Conservation (phyloP, 2,329 filamentous ascomycete species). For the Alternaria brassicicola region DNA sequence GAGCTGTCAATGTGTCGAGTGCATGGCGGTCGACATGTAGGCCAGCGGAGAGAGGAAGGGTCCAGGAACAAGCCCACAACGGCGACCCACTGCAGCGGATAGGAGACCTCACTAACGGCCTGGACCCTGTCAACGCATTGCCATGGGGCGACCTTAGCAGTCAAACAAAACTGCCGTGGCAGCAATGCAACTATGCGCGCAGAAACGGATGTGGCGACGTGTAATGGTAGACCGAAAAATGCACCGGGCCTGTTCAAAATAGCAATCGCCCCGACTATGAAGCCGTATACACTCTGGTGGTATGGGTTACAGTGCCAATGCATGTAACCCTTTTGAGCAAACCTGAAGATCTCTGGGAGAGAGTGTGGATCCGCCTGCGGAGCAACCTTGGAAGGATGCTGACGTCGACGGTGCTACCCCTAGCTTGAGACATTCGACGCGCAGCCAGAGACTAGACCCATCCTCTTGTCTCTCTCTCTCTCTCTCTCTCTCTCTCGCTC, state of each 20-base stretch:
- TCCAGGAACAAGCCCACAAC: slow-evolving; percentile 11
- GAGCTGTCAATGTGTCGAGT: background rate
- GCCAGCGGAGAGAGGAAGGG: slow-evolving; percentile 5
- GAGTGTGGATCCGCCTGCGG: slow-evolving; percentile 10
- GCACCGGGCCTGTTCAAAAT: background rate
- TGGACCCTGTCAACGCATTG: slow-evolving; percentile 9
- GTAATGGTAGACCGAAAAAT: background rate
- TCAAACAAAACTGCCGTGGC: background rate
- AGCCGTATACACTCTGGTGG: background rate
- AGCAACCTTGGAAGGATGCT: slow-evolving; percentile 9
- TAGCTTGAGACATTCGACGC: slow-evolving; percentile 8
- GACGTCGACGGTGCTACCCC: slow-evolving; percentile 17
- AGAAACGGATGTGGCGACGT: background rate
- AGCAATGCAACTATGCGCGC: background rate
- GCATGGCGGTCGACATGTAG: background rate
- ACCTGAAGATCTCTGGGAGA: slow-evolving; percentile 3
- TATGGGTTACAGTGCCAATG: slow-evolving; percentile 4
- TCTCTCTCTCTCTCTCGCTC: too few species aligned
- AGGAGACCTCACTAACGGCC: background rate
- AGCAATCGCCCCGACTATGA: background rate
- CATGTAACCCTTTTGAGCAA: slow-evolving; percentile 8
- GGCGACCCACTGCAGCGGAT: slow-evolving; percentile 7
- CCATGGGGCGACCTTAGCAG: slow-evolving; percentile 4
- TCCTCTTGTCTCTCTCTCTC: background rate
- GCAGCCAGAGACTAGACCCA: background rate